Percentiles rank a stretch among this genome's conserved stretches.
Evolutionary conservation across 208 protist species (phyloP).

Genomic region (Acanthamoeba comandoni): DNA sequence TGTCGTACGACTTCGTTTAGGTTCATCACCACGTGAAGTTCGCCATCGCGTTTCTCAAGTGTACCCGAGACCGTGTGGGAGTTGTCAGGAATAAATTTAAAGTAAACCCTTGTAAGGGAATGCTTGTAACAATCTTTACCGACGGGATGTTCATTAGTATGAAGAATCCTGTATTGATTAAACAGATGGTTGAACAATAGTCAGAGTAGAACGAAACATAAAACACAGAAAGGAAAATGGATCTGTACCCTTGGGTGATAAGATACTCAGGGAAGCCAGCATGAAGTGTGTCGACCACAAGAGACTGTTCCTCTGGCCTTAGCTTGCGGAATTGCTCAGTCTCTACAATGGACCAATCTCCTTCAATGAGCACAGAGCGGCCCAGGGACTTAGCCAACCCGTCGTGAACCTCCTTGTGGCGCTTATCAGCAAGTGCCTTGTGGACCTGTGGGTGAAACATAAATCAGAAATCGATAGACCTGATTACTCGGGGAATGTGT

Average conservation of each 20-base stretch:
- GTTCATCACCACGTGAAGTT: constrained; percentile 14
- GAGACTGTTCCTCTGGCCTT: constrained; percentile 20
- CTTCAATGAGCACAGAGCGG: constrained; percentile 12
- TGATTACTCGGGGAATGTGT: neutral
- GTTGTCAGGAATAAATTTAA: neutral
- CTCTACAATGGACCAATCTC: constrained; percentile 42
- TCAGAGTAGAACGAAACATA: too few species aligned
- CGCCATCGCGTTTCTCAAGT: neutral
- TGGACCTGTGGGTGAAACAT: neutral
- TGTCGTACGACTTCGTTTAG: neutral
- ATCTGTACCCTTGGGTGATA: constrained; percentile 29
- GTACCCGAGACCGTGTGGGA: neutral
- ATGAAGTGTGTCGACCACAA: constrained; percentile 15
- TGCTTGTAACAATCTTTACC: constrained; percentile 11
- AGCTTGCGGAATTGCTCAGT: constrained; percentile 35
- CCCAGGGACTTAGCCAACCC: neutral
- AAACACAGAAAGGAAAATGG: too few species aligned
- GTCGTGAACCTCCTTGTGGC: neutral
- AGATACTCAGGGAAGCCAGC: constrained; percentile 4
- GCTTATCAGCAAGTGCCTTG: constrained; percentile 30
- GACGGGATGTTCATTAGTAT: constrained; percentile 17
- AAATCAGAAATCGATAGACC: neutral
- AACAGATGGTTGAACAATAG: too few species aligned
- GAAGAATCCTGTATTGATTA: neutral
- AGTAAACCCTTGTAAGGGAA: constrained; percentile 16